Conservation (phyloP, 148 eudicot genomes). For the Spergularia marina region DNA sequence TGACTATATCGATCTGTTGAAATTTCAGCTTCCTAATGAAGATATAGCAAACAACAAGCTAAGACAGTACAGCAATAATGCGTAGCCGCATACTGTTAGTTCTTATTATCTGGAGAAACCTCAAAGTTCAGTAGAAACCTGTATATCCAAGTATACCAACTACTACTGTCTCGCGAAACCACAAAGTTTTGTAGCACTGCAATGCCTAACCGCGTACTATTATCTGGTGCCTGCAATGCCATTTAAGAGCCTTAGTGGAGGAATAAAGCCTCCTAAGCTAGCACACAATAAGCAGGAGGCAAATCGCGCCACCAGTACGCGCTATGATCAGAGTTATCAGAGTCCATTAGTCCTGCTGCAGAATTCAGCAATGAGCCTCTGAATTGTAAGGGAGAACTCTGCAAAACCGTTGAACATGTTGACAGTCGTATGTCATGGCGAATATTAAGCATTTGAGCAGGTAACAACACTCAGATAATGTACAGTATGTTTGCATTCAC, state of each 20-base stretch:
- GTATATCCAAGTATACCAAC: too few relatives aligned
- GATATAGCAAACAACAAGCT: constrained; percentile 73
- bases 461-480: too few relatives aligned
- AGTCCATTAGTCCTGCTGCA: constrained; percentile 33
- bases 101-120: constrained; percentile 22
- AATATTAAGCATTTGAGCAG: constrained; percentile 25
- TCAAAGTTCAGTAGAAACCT: too few relatives aligned
- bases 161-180: constrained; percentile 34
- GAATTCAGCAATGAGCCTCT: constrained; percentile 59
- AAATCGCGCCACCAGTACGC: constrained; percentile 73
- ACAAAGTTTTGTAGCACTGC: constrained; percentile 50
- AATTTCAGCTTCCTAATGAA: constrained; percentile 76
- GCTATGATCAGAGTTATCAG: constrained; percentile 66
- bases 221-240: constrained; percentile 58
- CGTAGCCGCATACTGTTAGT: constrained; percentile 82
- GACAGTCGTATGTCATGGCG: constrained; percentile 30
- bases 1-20: constrained; percentile 56
- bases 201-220: constrained; percentile 46
- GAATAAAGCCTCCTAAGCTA: constrained; percentile 78
- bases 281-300: constrained; percentile 67
- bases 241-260: constrained; percentile 34
- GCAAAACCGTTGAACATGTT: constrained; percentile 75
- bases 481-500: too few relatives aligned
- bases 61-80: constrained; percentile 61
- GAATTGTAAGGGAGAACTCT: constrained; percentile 51